Base-by-base conservation (phyloP, 2,329 filamentous ascomycete species). In the Penicillium capsulatum region DNA sequence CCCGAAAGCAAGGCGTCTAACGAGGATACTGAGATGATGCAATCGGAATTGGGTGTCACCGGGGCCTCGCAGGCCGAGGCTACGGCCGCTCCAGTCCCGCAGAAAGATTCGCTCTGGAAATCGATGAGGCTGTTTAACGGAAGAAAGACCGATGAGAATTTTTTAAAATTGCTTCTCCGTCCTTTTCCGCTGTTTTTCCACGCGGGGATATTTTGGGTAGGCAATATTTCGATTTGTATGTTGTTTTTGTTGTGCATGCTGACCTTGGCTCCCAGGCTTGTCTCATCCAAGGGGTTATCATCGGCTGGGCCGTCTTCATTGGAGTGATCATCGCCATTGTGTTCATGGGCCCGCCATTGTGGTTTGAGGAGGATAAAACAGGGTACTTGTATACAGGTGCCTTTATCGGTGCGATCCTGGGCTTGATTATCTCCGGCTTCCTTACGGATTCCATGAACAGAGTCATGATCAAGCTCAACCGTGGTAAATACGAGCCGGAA, bases 261-360 rank as follows among this genome's bases (percentile, higher is more conserved):
- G 4, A 22, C 17, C n/a, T 8, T 3, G 9, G 3, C 3, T 22
- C 17, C 24, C 22, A 68, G 66, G 75, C 76, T 11, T 80, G 77
- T 55, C 72, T 96, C 3, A 86, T 90, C 34, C 90, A 95, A 72
- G 90, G 90, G 11, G 80, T 86, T 3, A 79, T 95, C 58, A 95
- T 96, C 57, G 91, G 90, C 49, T 97, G 91, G 90, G 94, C 90
- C 1, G 86, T 96, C 11, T 87, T 96, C 58, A 91, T 94, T 50
- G 85, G 86, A 40, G 83, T 92, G 45, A 80, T 92, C 50, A 70
- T 94, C 31, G 84, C 83, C n/a, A 79, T 83, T 43, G 82, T 94
- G 51, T 91, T 92, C 68, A 75, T 94, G 32, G 82, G 83, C 2
- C 83, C 84, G 2, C 86, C 87, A 1, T 77, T 90, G 28, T 92